Evolutionary conservation across 2,329 filamentous ascomycete species (phyloP).

Genomic region (Paraphoma chrysanthemicola): DNA sequence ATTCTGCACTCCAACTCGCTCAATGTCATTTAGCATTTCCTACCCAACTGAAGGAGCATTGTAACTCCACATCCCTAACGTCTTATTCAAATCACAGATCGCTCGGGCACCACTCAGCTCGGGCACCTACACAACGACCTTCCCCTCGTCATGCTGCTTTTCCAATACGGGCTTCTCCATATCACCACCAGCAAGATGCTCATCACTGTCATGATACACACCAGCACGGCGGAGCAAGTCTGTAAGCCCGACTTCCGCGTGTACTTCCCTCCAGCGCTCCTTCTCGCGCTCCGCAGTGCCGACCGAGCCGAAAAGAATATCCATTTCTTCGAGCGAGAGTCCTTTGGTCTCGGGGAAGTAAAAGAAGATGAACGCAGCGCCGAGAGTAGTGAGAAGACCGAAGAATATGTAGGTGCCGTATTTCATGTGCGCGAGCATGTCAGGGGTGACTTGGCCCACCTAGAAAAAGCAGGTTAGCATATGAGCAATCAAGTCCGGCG

Average conservation of each 20-base stretch:
- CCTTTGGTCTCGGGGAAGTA: slow-evolving; percentile 33
- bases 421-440: slow-evolving; percentile 42
- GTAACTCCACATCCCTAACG: too few relatives aligned
- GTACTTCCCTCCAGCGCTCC: slow-evolving; percentile 76
- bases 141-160: slow-evolving; percentile 10
- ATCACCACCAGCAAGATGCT: background rate
- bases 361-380: slow-evolving; percentile 14
- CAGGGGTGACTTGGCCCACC: slow-evolving; percentile 43
- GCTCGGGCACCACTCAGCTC: background rate
- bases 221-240: slow-evolving; percentile 32
- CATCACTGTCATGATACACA: slow-evolving; percentile 12
- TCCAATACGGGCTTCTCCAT: slow-evolving; percentile 25
- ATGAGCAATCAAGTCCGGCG: background rate
- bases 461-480: slow-evolving; percentile 42
- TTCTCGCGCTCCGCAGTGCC: slow-evolving; percentile 72
- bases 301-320: slow-evolving; percentile 51
- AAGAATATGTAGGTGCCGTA: slow-evolving; percentile 52
- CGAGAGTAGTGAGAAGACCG: slow-evolving; percentile 30
- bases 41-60: too few relatives aligned
- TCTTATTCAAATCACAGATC: background rate
- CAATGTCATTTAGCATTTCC: too few relatives aligned
- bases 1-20: too few relatives aligned
- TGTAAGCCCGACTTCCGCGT: slow-evolving; percentile 70
- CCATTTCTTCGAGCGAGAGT: slow-evolving; percentile 28
- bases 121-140: slow-evolving; percentile 2